These are phyloP conservation scores for Phialemoniopsis sp. DNA, from an alignment of 2,329 filamentous ascomycete genomes.

Conservation along the genomic window DNA sequence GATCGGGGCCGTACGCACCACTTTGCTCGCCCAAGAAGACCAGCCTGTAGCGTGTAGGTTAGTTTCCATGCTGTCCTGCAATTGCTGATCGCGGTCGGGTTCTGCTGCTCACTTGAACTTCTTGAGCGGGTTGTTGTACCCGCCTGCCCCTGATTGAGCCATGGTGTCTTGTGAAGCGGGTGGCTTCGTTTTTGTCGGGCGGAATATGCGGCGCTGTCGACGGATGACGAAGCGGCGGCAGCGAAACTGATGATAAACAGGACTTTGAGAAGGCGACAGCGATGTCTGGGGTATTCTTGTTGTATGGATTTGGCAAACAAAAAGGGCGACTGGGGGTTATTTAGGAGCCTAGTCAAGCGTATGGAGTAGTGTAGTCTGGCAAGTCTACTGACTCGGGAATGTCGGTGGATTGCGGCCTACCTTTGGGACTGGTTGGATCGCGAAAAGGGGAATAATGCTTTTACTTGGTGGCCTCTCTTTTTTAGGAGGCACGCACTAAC, in stretches of 20 bases:
- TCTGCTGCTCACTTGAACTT: slow-evolving; percentile 81
- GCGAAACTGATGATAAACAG: background rate
- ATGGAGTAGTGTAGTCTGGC: no score
- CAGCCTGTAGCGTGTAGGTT: slow-evolving; percentile 51
- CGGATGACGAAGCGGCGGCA: slow-evolving; percentile 10
- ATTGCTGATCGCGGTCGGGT: slow-evolving; percentile 5
- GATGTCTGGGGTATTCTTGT: no score
- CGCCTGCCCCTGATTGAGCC: slow-evolving; percentile 69
- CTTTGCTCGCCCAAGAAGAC: slow-evolving; percentile 98
- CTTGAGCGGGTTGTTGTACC: slow-evolving; percentile 99
- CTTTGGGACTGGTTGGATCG: no score
- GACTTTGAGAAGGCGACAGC: no score
- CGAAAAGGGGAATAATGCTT: no score
- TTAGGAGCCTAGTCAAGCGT: no score
- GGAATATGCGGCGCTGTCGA: slow-evolving; percentile 7
- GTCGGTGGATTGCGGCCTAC: no score
- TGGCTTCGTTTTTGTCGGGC: slow-evolving; percentile 10
- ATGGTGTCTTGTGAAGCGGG: slow-evolving; percentile 56
- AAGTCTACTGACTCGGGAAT: no score
- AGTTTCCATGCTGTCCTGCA: background rate
- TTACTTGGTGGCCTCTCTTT: no score
- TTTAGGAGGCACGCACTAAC: no score
- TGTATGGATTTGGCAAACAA: background rate
- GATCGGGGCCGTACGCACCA: slow-evolving; percentile 55
- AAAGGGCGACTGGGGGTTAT: background rate